These are phyloP conservation scores for Jacaranda mimosifolia DNA, from an alignment of 257 asterid species.

Conservation along the genomic window DNA sequence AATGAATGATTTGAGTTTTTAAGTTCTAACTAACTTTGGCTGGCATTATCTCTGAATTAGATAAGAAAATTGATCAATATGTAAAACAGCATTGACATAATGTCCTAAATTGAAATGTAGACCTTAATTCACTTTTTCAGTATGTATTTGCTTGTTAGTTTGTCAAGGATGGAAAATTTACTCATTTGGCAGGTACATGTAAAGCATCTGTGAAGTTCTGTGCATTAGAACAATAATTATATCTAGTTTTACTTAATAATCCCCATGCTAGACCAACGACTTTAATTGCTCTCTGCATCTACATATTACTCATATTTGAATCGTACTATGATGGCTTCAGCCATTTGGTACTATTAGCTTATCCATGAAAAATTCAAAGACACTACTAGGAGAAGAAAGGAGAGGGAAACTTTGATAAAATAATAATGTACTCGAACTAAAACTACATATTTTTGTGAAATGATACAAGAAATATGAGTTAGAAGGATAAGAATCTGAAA, in stretches of 20 bases:
- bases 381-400: too few relatives aligned
- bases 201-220: constrained; percentile 77
- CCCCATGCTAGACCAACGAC: constrained; percentile 74
- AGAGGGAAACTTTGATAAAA: too few relatives aligned
- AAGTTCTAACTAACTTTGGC: constrained; percentile 3
- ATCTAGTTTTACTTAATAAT: constrained; percentile 59
- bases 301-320: constrained; percentile 64
- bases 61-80: too few relatives aligned
- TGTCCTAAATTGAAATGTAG: too few relatives aligned
- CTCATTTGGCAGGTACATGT: constrained; percentile 68
- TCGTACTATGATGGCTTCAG: constrained; percentile 70
- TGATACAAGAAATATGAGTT: too few relatives aligned
- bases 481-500: too few relatives aligned
- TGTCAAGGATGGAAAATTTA: constrained; percentile 29
- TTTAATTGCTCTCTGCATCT: constrained; percentile 80
- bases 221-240: constrained; percentile 72
- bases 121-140: too few relatives aligned
- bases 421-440: too few relatives aligned
- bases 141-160: constrained; percentile 15
- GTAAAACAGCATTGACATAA: too few relatives aligned
- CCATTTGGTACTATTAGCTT: constrained; percentile 83
- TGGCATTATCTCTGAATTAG: constrained; percentile 26
- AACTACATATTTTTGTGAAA: too few relatives aligned
- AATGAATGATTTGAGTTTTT: constrained; percentile 1
- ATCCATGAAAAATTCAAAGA: too few relatives aligned